Conservation (phyloP, 2,329 filamentous ascomycete genomes). For the Arthrobotrys sinensis region DNA sequence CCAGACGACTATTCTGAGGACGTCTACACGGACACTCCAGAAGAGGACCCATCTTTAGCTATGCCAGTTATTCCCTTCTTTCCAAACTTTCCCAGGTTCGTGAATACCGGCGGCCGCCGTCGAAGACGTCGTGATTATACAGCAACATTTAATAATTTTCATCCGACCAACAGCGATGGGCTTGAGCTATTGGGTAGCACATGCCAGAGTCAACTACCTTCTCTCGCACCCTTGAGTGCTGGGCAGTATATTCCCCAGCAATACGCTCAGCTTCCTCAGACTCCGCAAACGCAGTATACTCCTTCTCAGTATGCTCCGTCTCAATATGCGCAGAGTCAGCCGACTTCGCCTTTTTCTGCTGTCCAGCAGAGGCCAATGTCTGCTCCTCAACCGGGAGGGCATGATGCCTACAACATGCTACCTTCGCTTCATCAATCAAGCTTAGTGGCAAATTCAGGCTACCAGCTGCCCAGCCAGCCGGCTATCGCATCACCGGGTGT, state of each 20-base stretch:
- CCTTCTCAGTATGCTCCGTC: conserved; percentile 43
- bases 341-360: conserved; percentile 38
- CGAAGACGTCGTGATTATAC: conserved; percentile 56
- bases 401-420: conserved; percentile 38
- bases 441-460: conserved; percentile 31
- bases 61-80: conserved; percentile 60
- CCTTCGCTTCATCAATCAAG: conserved; percentile 40
- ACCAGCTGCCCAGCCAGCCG: conserved; percentile 45
- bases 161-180: conserved; percentile 44
- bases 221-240: conserved; percentile 14
- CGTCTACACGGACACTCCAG: conserved; percentile 18
- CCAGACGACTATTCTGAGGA: conserved; percentile 49
- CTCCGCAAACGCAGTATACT: conserved; percentile 43
- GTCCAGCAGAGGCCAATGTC: conserved; percentile 46
- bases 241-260: conserved; percentile 49
- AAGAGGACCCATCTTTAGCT: conserved; percentile 37
- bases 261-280: conserved; percentile 45
- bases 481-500: conserved; percentile 28
- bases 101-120: conserved; percentile 55
- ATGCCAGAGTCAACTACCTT: conserved; percentile 46
- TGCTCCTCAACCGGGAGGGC: conserved; percentile 40
- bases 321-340: conserved; percentile 41
- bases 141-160: conserved; percentile 52
- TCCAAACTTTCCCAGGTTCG: conserved; percentile 56
- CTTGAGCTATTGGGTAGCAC: conserved; percentile 53